Conservation (phyloP, 768 basidiomycete genomes). For the Lepiota venenata region DNA sequence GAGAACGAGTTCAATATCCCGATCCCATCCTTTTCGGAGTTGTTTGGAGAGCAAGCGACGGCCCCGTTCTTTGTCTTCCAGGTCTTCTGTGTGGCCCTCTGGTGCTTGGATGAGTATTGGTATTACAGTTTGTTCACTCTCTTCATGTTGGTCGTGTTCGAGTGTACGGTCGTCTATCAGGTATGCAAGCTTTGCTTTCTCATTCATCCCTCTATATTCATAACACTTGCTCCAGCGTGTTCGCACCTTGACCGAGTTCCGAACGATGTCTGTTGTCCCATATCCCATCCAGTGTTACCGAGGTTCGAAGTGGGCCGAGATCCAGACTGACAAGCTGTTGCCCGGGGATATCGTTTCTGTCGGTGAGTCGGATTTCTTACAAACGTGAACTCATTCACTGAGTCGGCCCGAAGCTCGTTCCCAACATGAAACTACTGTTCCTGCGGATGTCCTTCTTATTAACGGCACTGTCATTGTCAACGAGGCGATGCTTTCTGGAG, state of each 20-base stretch:
- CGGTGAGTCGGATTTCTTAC: constrained; percentile 29
- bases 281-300: constrained; percentile 84
- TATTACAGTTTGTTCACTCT: constrained; percentile 97
- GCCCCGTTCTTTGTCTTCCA: constrained; percentile 99
- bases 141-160: constrained; percentile 98
- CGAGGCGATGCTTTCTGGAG: constrained; percentile 98
- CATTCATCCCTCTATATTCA: neutral
- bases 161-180: constrained; percentile 99
- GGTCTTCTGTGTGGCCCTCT: constrained; percentile 94
- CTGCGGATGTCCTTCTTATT: constrained; percentile 91
- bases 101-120: constrained; percentile 99
- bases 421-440: constrained; percentile 81
- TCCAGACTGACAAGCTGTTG: constrained; percentile 84
- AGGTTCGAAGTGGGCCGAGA: constrained; percentile 71
- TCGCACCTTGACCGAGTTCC: constrained; percentile 88
- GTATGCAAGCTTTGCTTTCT: constrained; percentile 45
- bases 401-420: constrained; percentile 45
- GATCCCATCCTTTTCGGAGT: constrained; percentile 87
- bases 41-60: constrained; percentile 94
- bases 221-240: constrained; percentile 58
- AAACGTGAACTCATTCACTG: constrained; percentile 6
- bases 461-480: constrained; percentile 95
- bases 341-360: constrained; percentile 92
- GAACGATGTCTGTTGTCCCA: constrained; percentile 93
- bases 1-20: constrained; percentile 97